phyloP scores from a whole-genome alignment of 2,329 filamentous ascomycete genomes.

The Trichoderma koningii region DNA sequence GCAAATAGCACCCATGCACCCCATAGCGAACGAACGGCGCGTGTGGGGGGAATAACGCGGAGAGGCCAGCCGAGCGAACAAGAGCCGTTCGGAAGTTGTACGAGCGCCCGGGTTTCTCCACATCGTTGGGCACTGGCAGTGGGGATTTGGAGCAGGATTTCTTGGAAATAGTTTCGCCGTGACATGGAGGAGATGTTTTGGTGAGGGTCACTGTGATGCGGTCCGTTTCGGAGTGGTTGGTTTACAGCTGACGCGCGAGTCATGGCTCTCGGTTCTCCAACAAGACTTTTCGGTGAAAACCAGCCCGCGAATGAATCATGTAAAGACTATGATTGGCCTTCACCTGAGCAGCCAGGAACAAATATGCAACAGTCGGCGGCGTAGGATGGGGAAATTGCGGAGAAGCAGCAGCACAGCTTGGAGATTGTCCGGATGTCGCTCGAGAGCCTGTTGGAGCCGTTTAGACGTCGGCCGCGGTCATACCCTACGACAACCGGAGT shows the following conservation, averaged over 20 bases:
- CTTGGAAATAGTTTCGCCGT: slow-evolving; percentile 8
- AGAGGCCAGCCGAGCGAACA: not conserved
- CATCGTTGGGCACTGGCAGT: slow-evolving; percentile 14
- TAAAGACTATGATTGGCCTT: too few species aligned
- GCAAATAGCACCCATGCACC: not conserved
- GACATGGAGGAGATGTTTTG: not conserved
- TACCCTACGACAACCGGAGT: too few species aligned
- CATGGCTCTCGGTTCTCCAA: not conserved
- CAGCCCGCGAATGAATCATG: too few species aligned
- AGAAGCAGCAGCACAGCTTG: too few species aligned
- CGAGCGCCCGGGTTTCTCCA: slow-evolving; percentile 10
- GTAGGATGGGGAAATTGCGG: too few species aligned
- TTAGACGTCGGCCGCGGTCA: too few species aligned
- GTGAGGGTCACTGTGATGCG: slow-evolving; percentile 24
- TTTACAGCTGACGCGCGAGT: slow-evolving; percentile 4
- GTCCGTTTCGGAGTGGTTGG: not conserved
- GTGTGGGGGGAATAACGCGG: slow-evolving; percentile 14
- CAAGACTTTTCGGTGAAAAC: not conserved
- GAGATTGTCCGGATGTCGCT: too few species aligned
- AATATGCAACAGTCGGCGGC: too few species aligned
- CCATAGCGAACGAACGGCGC: not conserved
- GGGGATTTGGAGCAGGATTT: slow-evolving; percentile 3
- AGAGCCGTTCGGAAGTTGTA: slow-evolving; percentile 16
- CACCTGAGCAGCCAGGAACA: too few species aligned
- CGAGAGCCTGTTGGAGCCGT: too few species aligned